Evolutionary conservation across 2,329 filamentous ascomycete genomes (phyloP), one percentile per base, ranked within the genome.

Genomic region (Sclerotinia subarctica): DNA sequence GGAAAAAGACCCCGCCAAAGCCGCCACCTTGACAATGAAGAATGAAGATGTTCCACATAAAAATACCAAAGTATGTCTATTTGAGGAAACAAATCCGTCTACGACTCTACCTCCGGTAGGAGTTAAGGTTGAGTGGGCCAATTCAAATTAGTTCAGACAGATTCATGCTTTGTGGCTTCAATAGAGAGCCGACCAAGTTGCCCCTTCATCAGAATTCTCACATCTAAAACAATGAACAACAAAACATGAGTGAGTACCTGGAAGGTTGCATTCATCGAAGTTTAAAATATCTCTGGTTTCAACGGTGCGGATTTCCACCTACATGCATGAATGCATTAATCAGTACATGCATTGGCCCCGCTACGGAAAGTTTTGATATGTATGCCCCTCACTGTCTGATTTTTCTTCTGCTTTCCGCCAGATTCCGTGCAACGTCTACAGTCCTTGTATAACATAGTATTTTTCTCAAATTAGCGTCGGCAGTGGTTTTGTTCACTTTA

Each of bases 81-180:
- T 51, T 63, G 44, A 63, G 59, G 59, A 51, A 38, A 63, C 13
- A 63, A 32, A 51, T 63, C 59, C 46, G 59, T 60, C 58, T 49
- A 42, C 5, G 13, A n/a, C n/a, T n/a, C n/a, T n/a, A n/a, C n/a
- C n/a, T 32, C 8, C 56, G 42, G 29, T 35, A 49, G 46, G 46
- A 63, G 54, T 58, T 58, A 44, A 58, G 35, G 26, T 35, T 26
- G 7, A 42, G 46, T 15, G 21, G 26, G 8, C 5, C 24, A 29
- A 62, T 51, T 32, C 59, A 2, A 17, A 24, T 35, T 21, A 51
- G 49, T 19, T 51, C 29, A 11, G n/a, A 35, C 47, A 38, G 47
- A 47, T 11, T 13, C 21, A 62, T 38, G 13, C 15, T 24, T 38
- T 24, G 7, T 51, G n/a, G 29, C 52, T 60, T 17, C 42, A 60